Base-by-base conservation (phyloP, 495 filamentous ascomycete genomes). In the Echria macrotheca region DNA sequence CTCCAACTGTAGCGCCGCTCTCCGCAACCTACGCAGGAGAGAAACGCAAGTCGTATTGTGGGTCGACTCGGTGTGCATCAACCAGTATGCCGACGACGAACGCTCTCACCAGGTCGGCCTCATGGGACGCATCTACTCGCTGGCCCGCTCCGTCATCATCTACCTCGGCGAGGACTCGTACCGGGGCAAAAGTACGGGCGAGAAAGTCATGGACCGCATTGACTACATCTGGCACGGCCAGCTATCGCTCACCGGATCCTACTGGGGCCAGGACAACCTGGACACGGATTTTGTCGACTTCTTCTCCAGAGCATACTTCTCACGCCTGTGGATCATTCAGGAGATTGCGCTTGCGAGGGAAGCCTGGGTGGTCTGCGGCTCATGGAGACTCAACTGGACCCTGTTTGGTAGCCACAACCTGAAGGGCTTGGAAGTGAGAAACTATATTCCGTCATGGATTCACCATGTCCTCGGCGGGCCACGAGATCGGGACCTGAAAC, bases 1-100 rank as follows among this genome's bases (percentile, higher is more conserved):
- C 12, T 2, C 17, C 17, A 41, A 41, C 38, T 41, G 38, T 2
- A 21, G 10, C 3, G 38, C 38, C 7, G 38, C 38, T 41, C 21
- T 41, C 7, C 38, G 38, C 21, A 8, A 5, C 4, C 17, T 41
- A 12, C 17, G 38, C 18, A 17, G n/a, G 15, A 2, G 2, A 2
- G 38, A 41, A 17, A 12, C 8, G 12, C 6, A 21, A 8, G 12
- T 23, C 21, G 23, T 23, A 12, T 17, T 65, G 19, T 65, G 61
- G 61, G 57, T 61, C 14, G 61, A 64, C 37, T 41, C 53, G 6
- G 53, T 64, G 4, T 65, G 59, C 31, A 65, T 65, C 29, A 44
- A 65, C 47, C 63, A 65, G 31, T 32, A 42, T n/a, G 49, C 52
- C 21, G 41, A 47, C 9, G 15, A 5, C 12, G 62, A 65, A 38